These are phyloP conservation scores for Phalaenopsis aphrodite DNA, from an alignment of 106 monocot genomes.

Conservation along the genomic window DNA sequence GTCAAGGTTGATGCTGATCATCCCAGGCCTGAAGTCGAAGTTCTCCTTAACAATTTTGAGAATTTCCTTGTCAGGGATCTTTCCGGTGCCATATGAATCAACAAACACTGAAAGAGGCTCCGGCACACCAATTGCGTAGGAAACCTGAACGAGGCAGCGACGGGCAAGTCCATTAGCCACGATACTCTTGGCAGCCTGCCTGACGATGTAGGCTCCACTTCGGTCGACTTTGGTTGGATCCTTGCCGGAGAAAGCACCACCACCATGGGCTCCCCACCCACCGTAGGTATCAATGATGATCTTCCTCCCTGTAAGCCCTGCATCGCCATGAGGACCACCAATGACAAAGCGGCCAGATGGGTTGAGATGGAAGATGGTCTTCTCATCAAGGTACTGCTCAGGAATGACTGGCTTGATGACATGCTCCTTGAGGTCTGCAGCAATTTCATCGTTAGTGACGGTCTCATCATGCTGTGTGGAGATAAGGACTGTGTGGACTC, in stretches of 20 bases:
- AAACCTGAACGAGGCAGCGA: slow-evolving; percentile 23
- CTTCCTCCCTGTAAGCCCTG: slow-evolving; percentile 21
- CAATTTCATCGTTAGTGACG: slow-evolving; percentile 24
- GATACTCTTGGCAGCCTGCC: slow-evolving; percentile 24
- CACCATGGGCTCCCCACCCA: slow-evolving; percentile 24
- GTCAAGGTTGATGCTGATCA: slow-evolving; percentile 25
- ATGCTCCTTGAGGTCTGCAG: slow-evolving; percentile 22
- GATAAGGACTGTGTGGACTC: slow-evolving; percentile 23
- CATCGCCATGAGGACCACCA: slow-evolving; percentile 26
- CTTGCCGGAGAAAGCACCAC: slow-evolving; percentile 22
- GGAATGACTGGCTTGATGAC: slow-evolving; percentile 24
- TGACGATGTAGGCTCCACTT: slow-evolving; percentile 23
- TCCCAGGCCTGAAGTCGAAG: slow-evolving; percentile 26
- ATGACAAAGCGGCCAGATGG: slow-evolving; percentile 30
- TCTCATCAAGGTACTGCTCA: slow-evolving; percentile 23
- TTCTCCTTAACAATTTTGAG: slow-evolving; percentile 20
- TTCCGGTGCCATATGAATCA: slow-evolving; percentile 14
- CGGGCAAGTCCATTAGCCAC: slow-evolving; percentile 18
- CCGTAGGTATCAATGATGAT: slow-evolving; percentile 31
- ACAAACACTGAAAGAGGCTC: slow-evolving; percentile 22
- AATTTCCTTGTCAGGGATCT: slow-evolving; percentile 21
- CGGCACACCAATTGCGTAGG: slow-evolving; percentile 20
- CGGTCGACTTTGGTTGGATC: slow-evolving; percentile 25
- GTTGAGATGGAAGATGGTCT: slow-evolving; percentile 32
- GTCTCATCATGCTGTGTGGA: slow-evolving; percentile 26